These are phyloP conservation scores for Sarcomyxa edulis DNA, from an alignment of 768 basidiomycete species.

Conservation along the genomic window DNA sequence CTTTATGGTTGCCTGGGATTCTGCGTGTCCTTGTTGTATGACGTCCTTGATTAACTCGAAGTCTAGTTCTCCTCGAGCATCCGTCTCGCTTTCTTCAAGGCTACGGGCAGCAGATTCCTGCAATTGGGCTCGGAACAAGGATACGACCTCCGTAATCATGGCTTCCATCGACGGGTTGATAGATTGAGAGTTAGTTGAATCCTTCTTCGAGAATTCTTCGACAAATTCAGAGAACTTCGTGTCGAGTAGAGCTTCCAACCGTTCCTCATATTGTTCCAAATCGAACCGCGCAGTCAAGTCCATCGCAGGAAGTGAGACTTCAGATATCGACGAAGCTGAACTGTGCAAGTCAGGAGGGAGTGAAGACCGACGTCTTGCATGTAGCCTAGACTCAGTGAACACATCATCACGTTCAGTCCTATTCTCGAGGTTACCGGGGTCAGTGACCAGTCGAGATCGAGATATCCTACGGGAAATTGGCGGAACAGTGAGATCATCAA, in stretches of 20 bases:
- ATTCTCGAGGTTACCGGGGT: slow-evolving; percentile 39
- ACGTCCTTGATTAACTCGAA: slow-evolving; percentile 69
- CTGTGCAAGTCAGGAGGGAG: slow-evolving; percentile 51
- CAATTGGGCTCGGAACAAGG: slow-evolving; percentile 63
- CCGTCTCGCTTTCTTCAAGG: slow-evolving; percentile 58
- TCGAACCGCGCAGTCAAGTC: slow-evolving; percentile 55
- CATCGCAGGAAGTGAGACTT: slow-evolving; percentile 34
- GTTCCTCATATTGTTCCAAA: slow-evolving; percentile 49
- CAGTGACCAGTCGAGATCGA: slow-evolving; percentile 50
- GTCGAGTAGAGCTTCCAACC: slow-evolving; percentile 60
- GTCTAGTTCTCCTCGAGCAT: slow-evolving; percentile 74
- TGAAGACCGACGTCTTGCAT: slow-evolving; percentile 50
- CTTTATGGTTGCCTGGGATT: slow-evolving; percentile 52
- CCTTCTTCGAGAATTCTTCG: slow-evolving; percentile 12
- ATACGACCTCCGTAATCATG: slow-evolving; percentile 61
- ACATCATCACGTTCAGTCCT: slow-evolving; percentile 27
- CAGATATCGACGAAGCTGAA: slow-evolving; percentile 38
- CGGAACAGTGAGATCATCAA: slow-evolving; percentile 71
- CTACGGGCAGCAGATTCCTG: slow-evolving; percentile 55
- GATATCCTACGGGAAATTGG: slow-evolving; percentile 61
- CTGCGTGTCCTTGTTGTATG: slow-evolving; percentile 62
- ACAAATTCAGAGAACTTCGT: slow-evolving; percentile 55
- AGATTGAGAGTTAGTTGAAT: slow-evolving; percentile 17
- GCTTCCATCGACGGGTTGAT: slow-evolving; percentile 48
- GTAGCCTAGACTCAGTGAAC: slow-evolving; percentile 23